Conservation (phyloP, 805 yeast genomes). For the Wickerhamiella australiensis region DNA sequence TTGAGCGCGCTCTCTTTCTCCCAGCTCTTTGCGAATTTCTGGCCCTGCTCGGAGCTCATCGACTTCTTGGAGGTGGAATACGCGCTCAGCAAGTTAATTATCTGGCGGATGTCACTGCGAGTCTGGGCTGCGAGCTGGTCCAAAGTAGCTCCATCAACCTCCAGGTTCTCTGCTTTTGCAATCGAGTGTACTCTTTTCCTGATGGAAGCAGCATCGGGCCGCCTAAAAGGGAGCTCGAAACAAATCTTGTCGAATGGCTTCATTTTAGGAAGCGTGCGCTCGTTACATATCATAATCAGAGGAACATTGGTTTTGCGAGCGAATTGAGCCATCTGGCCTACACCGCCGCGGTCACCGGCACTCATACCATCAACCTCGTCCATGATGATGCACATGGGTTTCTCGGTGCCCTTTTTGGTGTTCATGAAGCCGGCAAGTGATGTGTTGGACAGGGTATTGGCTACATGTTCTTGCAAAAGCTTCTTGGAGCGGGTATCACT, state of each 20-base stretch:
- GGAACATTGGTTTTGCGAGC: conserved; percentile 82
- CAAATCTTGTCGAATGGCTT: conserved; percentile 82
- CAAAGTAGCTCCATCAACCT: conserved; percentile 65
- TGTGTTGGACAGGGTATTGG: conserved; percentile 63
- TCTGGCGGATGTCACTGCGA: conserved; percentile 85
- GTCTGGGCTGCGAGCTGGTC: conserved; percentile 79
- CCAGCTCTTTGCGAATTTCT: conserved; percentile 57
- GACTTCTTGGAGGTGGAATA: conserved; percentile 60
- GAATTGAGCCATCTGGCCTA: conserved; percentile 80
- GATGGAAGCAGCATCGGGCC: conserved; percentile 77
- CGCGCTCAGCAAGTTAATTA: conserved; percentile 77
- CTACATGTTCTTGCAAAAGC: conserved; percentile 53
- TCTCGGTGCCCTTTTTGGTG: conserved; percentile 31
- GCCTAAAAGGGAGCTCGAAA: conserved; percentile 67
- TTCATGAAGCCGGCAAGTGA: conserved; percentile 71
- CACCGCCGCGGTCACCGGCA: conserved; percentile 98
- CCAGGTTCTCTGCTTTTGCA: conserved; percentile 71
- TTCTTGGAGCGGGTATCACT: conserved; percentile 78
- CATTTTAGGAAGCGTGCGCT: conserved; percentile 86
- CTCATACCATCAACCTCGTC: conserved; percentile 99
- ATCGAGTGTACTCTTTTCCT: conserved; percentile 80
- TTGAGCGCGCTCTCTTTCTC: conserved; percentile 80
- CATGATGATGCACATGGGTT: conserved; percentile 70
- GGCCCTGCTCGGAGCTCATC: conserved; percentile 53
- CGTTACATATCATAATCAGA: conserved; percentile 86